Conservation (phyloP, 768 basidiomycete species). For the Russula dissimulans region DNA sequence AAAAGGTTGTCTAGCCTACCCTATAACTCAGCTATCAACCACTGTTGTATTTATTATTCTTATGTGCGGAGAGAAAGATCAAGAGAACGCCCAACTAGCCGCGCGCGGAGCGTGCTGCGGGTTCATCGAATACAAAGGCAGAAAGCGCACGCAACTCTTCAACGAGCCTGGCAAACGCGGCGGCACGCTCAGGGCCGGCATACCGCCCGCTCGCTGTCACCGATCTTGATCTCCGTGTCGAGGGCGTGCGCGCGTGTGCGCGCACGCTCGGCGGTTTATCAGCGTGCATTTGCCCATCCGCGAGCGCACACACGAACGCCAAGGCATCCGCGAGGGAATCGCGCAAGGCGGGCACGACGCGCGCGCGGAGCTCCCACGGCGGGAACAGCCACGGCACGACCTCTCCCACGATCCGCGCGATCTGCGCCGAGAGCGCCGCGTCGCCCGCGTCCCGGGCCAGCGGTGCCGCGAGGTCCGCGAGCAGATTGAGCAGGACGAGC, state of each 20-base stretch:
- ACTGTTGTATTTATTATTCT: too few species aligned
- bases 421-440: background rate
- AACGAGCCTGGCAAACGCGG: background rate
- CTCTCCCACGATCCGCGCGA: background rate
- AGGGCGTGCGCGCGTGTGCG: too few species aligned
- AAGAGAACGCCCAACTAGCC: too few species aligned
- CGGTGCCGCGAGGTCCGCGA: background rate
- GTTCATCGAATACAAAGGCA: background rate
- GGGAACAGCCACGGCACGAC: slow-evolving; percentile 1
- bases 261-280: background rate
- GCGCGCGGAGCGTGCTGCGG: background rate
- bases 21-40: too few species aligned
- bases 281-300: background rate
- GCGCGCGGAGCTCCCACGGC: background rate
- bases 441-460: background rate
- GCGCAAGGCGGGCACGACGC: background rate
- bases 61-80: too few species aligned
- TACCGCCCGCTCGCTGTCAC: too few species aligned
- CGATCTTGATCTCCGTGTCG: background rate
- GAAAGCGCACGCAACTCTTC: background rate
- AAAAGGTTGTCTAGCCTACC: too few species aligned
- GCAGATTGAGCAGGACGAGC: background rate
- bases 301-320: background rate
- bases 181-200: background rate
- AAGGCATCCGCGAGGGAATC: background rate